Evolutionary conservation across 2,329 filamentous ascomycete genomes (phyloP), one percentile per base, ranked within the genome.

Genomic region (Penicillium corylophilum): DNA sequence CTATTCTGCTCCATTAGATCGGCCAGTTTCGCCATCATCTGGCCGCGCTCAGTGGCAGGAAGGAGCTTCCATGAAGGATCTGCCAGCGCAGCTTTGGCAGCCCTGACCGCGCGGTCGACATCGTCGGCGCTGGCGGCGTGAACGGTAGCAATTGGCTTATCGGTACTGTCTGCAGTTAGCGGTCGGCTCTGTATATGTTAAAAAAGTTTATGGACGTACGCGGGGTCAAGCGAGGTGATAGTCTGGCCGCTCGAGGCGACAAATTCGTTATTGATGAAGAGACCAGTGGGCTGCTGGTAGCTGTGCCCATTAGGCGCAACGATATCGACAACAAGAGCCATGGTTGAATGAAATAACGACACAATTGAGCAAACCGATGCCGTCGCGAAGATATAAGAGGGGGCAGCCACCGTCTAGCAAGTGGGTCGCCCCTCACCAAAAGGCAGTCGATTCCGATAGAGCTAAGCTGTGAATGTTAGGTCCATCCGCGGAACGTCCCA

Each of bases 1-100:
- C 77, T 77, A 64, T 92, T 78, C 57, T 83, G 66, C 40, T 84
- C 81, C 20, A 90, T 76, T 7, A 91, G 74, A 79, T 28, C 58
- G 3, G 85, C 83, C 22, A 91, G 82, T 64, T 82, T 85, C 69
- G 76, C 78, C 77, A 91, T 79, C 46, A 90, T 70, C 29, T 79
- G 79, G 20, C 83, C 86, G 23, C 87, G 82, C 43, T 86, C 82
- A 5, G 82, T 82, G 23, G 60, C 64, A 1, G 64, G 53, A 2
- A 61, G 55, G 16, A 70, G 49, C 46, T 55, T 67, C 54, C 9
- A 64, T 64, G 35, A 68, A 55, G 15, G 65, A 59, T 16, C 56
- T 55, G 12, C 64, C 31, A 35, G 61, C 13, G 69, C 67, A 44
- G n/a, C n/a, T 35, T 35, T 35, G n/a, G 31, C 31, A 8, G 69